These are phyloP conservation scores for Biscogniauxia mediterranea DNA, from an alignment of 2,329 filamentous ascomycete species.

Conservation along the genomic window DNA sequence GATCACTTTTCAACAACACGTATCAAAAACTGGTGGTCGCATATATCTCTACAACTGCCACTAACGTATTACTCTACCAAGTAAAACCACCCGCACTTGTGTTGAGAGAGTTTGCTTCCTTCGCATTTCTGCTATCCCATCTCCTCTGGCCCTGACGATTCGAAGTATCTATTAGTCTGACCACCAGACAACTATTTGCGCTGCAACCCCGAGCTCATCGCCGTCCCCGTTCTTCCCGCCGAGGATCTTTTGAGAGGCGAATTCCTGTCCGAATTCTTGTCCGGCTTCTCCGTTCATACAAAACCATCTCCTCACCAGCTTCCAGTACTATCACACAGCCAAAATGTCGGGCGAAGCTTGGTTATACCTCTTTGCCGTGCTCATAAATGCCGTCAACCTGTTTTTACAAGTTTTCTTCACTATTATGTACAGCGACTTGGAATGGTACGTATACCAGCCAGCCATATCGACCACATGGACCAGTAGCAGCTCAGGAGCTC, in stretches of 20 bases:
- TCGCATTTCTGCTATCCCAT: neutral
- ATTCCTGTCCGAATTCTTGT: too few species aligned
- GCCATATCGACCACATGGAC: neutral
- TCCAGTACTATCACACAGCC: conserved; percentile 16
- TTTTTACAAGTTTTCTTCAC: conserved; percentile 99
- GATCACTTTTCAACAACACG: neutral
- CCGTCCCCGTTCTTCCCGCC: neutral
- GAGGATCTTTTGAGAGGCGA: neutral
- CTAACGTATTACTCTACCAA: neutral
- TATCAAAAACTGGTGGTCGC: neutral
- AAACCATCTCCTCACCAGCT: neutral
- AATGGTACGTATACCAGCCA: conserved; percentile 69
- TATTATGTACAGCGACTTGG: conserved; percentile 99
- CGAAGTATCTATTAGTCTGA: neutral
- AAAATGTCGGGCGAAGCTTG: conserved; percentile 96
- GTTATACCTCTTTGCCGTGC: conserved; percentile 95
- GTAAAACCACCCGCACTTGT: too few species aligned
- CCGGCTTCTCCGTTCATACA: neutral
- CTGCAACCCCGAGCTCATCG: neutral
- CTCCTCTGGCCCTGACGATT: neutral
- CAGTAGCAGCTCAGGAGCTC: neutral
- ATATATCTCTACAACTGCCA: neutral
- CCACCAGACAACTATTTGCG: neutral
- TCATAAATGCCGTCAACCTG: conserved; percentile 99
- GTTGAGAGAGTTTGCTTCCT: neutral